Base-by-base conservation (phyloP, 208 protist species). In the Borovskyia barvae region DNA sequence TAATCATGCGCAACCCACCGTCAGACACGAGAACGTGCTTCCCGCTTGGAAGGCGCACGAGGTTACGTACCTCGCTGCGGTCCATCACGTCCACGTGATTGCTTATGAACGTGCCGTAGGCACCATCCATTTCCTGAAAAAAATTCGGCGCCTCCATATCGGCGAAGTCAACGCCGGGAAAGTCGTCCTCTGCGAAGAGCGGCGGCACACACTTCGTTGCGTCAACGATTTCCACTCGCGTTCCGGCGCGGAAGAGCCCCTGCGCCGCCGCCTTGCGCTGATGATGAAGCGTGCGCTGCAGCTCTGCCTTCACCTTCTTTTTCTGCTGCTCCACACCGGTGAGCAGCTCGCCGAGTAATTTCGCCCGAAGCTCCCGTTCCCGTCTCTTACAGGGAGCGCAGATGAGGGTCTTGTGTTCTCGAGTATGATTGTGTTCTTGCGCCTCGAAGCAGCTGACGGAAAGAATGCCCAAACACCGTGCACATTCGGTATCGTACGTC, bases 51-150 rank as follows among this genome's bases (percentile, higher is more conserved):
- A 95, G 72, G 7, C 89, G 75, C 15, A 95, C 84, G 19, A 95
- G 78, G 55, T 84, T 92, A 52, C 81, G 80, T 47, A 95, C 58
- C 72, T 95, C 89, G 47, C 71, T 80, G 42, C 74, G 75, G 60
- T 95, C 86, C 60, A 92, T 83, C 20, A 91, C 74, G 52, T 95
- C 85, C 1, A 95, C 85, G 53, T 95, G 89, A 48, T 81, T 86
- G 61, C 77, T 89, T 32, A 95, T 64, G 64, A 92, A 88, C 8
- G 80, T 92, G 37, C 85, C 89, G 52, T 92, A 89, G 11, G 83
- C 85, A 6, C 80, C 84, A 14, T 90, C 69, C 64, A 95, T 73
- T 12, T 62, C 46, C 20, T 62, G 33, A 39, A 80, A 83, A 53
- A 85, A 85, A 22, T 58, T 52, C 0, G 81, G 74, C 22, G 36